Evolutionary conservation across 1,284 basidiomycete genomes (phyloP).

Genomic region (Cutaneotrichosporon curvatum): DNA sequence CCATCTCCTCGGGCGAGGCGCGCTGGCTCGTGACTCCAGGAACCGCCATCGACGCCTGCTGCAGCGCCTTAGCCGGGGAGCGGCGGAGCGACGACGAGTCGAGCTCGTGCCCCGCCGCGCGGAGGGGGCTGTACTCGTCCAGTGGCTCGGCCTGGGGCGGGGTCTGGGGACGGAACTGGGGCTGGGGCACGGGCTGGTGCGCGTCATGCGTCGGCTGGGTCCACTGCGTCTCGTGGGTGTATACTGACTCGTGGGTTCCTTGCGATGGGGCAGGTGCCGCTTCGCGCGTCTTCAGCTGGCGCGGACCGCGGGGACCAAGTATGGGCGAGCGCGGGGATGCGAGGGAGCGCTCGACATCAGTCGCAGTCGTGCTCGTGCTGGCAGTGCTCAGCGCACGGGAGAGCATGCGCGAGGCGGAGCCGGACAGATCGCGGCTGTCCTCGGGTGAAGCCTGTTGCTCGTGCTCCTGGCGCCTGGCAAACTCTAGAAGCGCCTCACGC

Average conservation of each 20-base stretch:
- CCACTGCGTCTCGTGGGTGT: not conserved
- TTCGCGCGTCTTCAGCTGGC: not conserved
- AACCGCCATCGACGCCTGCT: not conserved
- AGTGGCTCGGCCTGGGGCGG: too few relatives aligned
- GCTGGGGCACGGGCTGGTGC: not conserved
- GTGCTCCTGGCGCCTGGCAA: slow-evolving; percentile 1
- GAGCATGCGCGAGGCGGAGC: slow-evolving; percentile 3
- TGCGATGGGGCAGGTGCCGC: too few relatives aligned
- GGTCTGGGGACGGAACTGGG: too few relatives aligned
- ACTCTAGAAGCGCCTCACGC: not conserved
- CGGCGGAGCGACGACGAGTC: not conserved
- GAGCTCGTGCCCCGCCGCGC: not conserved
- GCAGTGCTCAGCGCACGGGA: slow-evolving; percentile 7
- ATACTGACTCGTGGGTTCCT: not conserved
- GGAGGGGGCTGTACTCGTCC: not conserved
- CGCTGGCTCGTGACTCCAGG: too few relatives aligned
- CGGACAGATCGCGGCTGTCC: not conserved
- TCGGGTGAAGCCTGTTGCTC: not conserved
- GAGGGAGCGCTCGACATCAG: slow-evolving; percentile 25
- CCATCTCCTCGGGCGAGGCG: too few relatives aligned
- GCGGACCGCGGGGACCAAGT: slow-evolving; percentile 4
- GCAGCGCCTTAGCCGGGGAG: not conserved
- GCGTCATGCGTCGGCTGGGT: not conserved
- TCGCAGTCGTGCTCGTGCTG: slow-evolving; percentile 23
- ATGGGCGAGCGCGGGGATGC: slow-evolving; percentile 1